phyloP scores from a whole-genome alignment of 345 rosid species.

The Pelargonium nanum region DNA sequence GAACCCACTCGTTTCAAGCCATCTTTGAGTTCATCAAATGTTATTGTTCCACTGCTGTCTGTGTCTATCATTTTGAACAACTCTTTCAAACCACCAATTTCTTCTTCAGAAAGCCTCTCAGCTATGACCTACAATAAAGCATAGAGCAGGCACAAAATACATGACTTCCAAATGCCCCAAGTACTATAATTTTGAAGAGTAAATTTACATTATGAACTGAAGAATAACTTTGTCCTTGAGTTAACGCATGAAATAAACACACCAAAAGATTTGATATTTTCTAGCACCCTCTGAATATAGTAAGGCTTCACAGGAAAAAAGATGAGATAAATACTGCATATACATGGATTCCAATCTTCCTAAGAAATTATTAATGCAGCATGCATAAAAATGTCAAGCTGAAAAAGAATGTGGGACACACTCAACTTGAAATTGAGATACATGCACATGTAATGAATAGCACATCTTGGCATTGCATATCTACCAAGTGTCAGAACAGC shows the following conservation, averaged over 20 bases:
- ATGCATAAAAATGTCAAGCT: background rate
- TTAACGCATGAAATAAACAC: background rate
- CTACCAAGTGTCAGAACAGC: background rate
- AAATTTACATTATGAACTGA: background rate
- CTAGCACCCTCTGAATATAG: too few relatives aligned
- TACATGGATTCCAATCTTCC: too few relatives aligned
- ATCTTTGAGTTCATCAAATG: slow-evolving; percentile 62
- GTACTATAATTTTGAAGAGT: background rate
- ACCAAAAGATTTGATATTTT: background rate
- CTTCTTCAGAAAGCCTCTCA: slow-evolving; percentile 74
- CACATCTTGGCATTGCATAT: background rate
- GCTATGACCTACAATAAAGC: slow-evolving; percentile 44
- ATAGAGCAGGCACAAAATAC: background rate
- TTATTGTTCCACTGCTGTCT: slow-evolving; percentile 64
- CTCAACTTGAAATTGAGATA: background rate
- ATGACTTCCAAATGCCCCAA: slow-evolving; percentile 4
- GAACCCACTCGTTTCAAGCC: slow-evolving; percentile 52
- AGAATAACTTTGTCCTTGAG: background rate
- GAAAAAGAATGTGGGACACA: background rate
- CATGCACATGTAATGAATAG: background rate
- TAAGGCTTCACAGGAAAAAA: too few relatives aligned
- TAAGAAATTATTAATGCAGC: background rate
- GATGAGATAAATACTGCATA: too few relatives aligned
- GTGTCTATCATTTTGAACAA: slow-evolving; percentile 75
- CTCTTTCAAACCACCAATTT: slow-evolving; percentile 68